Evolutionary conservation across 1,284 basidiomycete species (phyloP), one percentile per base, ranked within the genome.

Genomic region (Irpex rosettiformis): DNA sequence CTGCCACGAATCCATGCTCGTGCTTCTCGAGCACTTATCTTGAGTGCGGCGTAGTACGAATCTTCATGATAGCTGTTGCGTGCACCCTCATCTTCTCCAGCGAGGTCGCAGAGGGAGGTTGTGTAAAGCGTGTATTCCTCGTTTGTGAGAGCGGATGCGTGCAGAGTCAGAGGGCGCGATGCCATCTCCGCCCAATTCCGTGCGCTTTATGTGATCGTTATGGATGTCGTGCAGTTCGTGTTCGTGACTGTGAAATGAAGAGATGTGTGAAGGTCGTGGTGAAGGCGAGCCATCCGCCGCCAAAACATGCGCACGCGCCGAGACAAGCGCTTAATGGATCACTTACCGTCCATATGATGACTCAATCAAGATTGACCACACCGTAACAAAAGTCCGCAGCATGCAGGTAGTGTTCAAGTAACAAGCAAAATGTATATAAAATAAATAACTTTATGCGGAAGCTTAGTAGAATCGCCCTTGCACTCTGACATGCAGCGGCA

Each of bases 1-100:
- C 88, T 76, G 11, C 89, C 89, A 47, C 86, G 74, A 58, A 91
- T 72, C 89, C 89, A 91, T 7, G 87, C 89, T 40, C 89, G 75
- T 3, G 78, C 83, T 67, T 91, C 89, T 33, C 88, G 79, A 21
- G 83, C 77, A 49, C 82, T 79, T 28, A 89, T 72, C 6, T 69
- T 64, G 58, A 80, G 75, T 37, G 70, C 68, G 60, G 85, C 84
- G 65, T 81, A 84, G 65, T 78, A 77, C 1, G 70, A 70, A 66
- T 83, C 82, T 62, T 79, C 74, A 42, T 72, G 65, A 53, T 60
- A 40, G 21, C 58, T 52, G 28, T 55, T 59, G 37, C 72, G 67
- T 11, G 69, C 65, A 47, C 70, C 64, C 52, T 72, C 68, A 62
- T 72, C 67, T 61, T 66, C 63, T 63, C 74, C 62, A 53, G 76